phyloP scores from a whole-genome alignment of 768 basidiomycete species.

The Suillus subalutaceus region DNA sequence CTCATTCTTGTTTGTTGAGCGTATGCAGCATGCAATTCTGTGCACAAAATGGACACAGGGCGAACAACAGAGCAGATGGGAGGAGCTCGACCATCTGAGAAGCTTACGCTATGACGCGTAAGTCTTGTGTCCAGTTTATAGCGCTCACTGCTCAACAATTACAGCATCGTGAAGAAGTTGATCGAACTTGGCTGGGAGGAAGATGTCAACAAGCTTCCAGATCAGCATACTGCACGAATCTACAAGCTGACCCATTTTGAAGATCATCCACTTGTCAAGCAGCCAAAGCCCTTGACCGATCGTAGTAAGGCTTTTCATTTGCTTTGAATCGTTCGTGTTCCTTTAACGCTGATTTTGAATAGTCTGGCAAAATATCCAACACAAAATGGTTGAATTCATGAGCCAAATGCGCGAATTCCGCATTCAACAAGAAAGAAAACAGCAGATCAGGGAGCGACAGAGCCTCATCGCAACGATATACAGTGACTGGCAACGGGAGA shows the following conservation, averaged over 20 bases:
- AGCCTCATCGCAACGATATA: neutral
- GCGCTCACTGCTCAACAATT: neutral
- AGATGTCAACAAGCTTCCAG: conserved; percentile 36
- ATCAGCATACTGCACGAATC: conserved; percentile 8
- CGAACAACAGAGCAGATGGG: conserved; percentile 30
- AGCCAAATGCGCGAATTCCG: conserved; percentile 16
- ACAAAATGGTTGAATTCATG: conserved; percentile 15
- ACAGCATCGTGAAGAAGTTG: conserved; percentile 43
- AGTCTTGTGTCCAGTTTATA: conserved; percentile 12
- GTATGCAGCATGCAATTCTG: neutral
- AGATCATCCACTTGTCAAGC: conserved; percentile 17
- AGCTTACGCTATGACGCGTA: conserved; percentile 40
- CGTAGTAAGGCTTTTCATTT: conserved; percentile 10
- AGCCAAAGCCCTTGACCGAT: conserved; percentile 15
- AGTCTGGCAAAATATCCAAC: conserved; percentile 17
- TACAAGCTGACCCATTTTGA: conserved; percentile 31
- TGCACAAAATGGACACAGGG: neutral
- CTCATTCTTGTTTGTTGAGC: neutral
- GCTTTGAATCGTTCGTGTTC: neutral
- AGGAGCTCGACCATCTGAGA: conserved; percentile 38
- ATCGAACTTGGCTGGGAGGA: conserved; percentile 43
- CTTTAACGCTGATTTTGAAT: conserved; percentile 5
- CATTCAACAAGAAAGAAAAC: conserved; percentile 12
- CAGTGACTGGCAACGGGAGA: conserved; percentile 5
- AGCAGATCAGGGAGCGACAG: neutral